phyloP scores from a whole-genome alignment of 306 rosid species.

The Pyrus communis region DNA sequence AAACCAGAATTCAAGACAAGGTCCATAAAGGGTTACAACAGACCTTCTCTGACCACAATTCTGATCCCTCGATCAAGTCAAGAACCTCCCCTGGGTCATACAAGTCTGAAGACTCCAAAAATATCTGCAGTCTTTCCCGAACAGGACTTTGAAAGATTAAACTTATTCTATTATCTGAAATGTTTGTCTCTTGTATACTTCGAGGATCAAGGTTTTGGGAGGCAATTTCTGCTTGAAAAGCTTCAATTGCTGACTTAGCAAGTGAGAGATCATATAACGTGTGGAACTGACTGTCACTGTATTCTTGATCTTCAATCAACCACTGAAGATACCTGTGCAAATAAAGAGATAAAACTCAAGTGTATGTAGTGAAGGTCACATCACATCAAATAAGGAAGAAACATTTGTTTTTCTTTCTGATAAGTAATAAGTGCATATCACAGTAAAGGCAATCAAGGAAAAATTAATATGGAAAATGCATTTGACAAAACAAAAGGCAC shows the following conservation, averaged over 20 bases:
- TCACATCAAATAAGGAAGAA: background rate
- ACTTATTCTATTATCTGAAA: conserved; percentile 20
- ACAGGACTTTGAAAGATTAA: conserved; percentile 64
- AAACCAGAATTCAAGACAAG: conserved; percentile 11
- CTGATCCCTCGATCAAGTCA: conserved; percentile 88
- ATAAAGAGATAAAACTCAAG: conserved; percentile 13
- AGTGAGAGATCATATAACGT: conserved; percentile 89
- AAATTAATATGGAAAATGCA: background rate
- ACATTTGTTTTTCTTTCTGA: background rate
- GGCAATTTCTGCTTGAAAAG: conserved; percentile 39
- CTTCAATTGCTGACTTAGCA: conserved; percentile 77
- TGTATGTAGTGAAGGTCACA: background rate
- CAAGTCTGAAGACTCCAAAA: conserved; percentile 83
- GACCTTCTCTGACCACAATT: conserved; percentile 94
- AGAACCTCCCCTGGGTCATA: conserved; percentile 96
- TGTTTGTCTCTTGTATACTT: conserved; percentile 22
- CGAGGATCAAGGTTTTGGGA: conserved; percentile 38
- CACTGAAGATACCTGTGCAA: conserved; percentile 77
- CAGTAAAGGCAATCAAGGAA: background rate
- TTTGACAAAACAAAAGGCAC: background rate
- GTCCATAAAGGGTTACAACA: conserved; percentile 8
- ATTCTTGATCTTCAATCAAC: conserved; percentile 94
- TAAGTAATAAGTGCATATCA: background rate
- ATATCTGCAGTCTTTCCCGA: conserved; percentile 77
- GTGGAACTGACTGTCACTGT: conserved; percentile 64